Base-by-base conservation (phyloP, 805 yeast species). In the Starmerella geochares region DNA sequence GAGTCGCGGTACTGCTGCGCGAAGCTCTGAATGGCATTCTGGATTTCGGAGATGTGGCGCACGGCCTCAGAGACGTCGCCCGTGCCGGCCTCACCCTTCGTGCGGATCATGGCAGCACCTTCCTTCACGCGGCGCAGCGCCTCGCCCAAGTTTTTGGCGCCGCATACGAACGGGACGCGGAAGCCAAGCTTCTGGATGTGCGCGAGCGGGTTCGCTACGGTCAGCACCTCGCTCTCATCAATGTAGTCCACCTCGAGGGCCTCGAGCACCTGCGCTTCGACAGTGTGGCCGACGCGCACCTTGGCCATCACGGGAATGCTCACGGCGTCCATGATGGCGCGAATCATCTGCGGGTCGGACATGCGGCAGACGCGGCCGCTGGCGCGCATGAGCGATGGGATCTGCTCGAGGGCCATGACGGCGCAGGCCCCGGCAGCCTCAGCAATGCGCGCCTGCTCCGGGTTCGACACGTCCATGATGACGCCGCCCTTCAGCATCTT, bases 31-130 rank as follows among this genome's bases (percentile, higher is more conserved):
- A 83, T 79, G 60, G 83, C 77, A 46, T 66, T 62, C 52, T 71
- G 74, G 64, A 84, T 80, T 56, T 74, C 70, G 49, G 77, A 72
- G 57, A 84, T 80, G 65, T 83, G 94, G 61, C 73, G 76, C 51
- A 83, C 86, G 13, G 92, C 92, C 65, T 83, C 90, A 37, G 85
- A 78, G 47, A 83, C 79, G 65, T 83, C 92, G 49, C 94, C 94
- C 33, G 94, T 84, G 40, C 94, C 94, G 31, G 94, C 92, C 65
- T 83, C 94, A 58, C 94, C 94, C 68, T 83, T 83, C 56, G 92
- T 80, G 65, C 92, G 75, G 63, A 83, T 76, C 90, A 83, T 82
- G 28, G 90, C 88, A 32, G 92, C 90, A 57, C 92, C 92, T 67
- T 83, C 94, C 58, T 73, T 69, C 60, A 84, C 73, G 62, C 94